phyloP scores from a whole-genome alignment of 2,329 filamentous ascomycete genomes.

The Cytospora chrysosperma region DNA sequence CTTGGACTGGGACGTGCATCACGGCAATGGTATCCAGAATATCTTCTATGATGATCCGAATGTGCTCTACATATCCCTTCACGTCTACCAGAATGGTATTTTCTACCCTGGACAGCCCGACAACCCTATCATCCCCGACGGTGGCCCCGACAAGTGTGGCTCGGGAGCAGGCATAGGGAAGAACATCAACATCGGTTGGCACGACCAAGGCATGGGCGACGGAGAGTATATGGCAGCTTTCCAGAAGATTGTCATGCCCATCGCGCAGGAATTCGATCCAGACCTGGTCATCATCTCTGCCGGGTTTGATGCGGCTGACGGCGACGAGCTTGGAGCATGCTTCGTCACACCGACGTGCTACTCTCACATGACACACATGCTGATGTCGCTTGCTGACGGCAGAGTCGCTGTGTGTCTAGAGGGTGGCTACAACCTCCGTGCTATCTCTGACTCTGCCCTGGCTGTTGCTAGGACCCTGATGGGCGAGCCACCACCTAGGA shows the following conservation, averaged over 20 bases:
- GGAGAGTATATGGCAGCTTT: constrained; percentile 97
- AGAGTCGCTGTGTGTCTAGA: constrained; percentile 91
- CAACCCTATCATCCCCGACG: constrained; percentile 57
- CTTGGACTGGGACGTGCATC: constrained; percentile 83
- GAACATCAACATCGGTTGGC: constrained; percentile 68
- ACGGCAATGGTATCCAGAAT: constrained; percentile 92
- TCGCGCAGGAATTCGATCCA: constrained; percentile 88
- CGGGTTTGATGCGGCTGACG: constrained; percentile 92
- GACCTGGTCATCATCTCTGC: constrained; percentile 94
- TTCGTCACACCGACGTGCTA: constrained; percentile 90
- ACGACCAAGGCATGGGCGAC: constrained; percentile 81
- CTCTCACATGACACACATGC: constrained; percentile 98
- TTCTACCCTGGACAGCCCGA: constrained; percentile 79
- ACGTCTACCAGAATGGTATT: constrained; percentile 77
- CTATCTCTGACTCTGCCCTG: constrained; percentile 88
- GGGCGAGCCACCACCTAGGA: constrained; percentile 79
- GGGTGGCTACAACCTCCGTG: constrained; percentile 90
- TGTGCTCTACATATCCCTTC: constrained; percentile 90
- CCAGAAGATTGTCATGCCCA: constrained; percentile 93
- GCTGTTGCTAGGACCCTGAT: constrained; percentile 91
- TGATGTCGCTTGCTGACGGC: constrained; percentile 89
- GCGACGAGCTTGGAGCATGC: constrained; percentile 89
- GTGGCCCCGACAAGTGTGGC: constrained; percentile 60
- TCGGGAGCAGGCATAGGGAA: constrained; percentile 54
- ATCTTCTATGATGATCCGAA: constrained; percentile 95